A percentile compares a stretch with the other conserved stretches of the same genome.
These are phyloP conservation scores for Aspergillus sp. DNA, from an alignment of 2,329 filamentous ascomycete species.

Conservation along the genomic window DNA sequence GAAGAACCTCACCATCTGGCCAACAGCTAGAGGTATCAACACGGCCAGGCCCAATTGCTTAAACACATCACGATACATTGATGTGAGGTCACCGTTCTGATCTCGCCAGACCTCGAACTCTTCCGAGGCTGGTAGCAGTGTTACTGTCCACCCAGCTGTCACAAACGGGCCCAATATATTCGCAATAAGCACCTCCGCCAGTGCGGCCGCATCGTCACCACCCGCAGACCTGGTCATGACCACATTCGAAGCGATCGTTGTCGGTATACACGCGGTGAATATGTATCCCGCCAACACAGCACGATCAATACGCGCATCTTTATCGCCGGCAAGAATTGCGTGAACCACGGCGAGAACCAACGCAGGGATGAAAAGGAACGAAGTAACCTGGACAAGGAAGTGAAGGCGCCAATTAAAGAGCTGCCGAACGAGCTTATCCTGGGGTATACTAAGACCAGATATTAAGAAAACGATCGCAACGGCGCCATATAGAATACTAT, in stretches of 20 bases:
- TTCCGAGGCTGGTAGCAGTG: slow-evolving; percentile 48
- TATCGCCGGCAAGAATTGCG: slow-evolving; percentile 48
- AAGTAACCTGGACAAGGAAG: slow-evolving; percentile 65
- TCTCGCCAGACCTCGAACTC: slow-evolving; percentile 43
- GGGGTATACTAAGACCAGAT: slow-evolving; percentile 68
- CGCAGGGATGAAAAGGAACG: slow-evolving; percentile 65
- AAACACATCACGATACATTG: slow-evolving; percentile 67
- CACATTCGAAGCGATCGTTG: slow-evolving; percentile 71
- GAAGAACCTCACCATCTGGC: slow-evolving; percentile 59
- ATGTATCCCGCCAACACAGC: slow-evolving; percentile 68
- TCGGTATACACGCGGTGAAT: slow-evolving; percentile 67
- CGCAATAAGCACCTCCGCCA: slow-evolving; percentile 69
- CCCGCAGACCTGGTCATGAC: slow-evolving; percentile 71
- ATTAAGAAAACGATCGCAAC: slow-evolving; percentile 70
- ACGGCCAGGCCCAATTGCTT: slow-evolving; percentile 68
- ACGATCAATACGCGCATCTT: slow-evolving; percentile 55
- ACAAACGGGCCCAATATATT: slow-evolving; percentile 70
- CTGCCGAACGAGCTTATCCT: slow-evolving; percentile 60
- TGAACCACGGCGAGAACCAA: slow-evolving; percentile 60
- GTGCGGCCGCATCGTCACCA: slow-evolving; percentile 64
- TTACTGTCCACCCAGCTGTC: slow-evolving; percentile 62
- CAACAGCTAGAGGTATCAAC: slow-evolving; percentile 62
- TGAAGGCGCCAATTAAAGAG: slow-evolving; percentile 68
- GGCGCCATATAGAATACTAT: slow-evolving; percentile 63
- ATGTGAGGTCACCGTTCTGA: slow-evolving; percentile 54